These are phyloP conservation scores for Aspergillus ochraceus DNA, from an alignment of 2,329 filamentous ascomycete genomes.

Conservation along the genomic window DNA sequence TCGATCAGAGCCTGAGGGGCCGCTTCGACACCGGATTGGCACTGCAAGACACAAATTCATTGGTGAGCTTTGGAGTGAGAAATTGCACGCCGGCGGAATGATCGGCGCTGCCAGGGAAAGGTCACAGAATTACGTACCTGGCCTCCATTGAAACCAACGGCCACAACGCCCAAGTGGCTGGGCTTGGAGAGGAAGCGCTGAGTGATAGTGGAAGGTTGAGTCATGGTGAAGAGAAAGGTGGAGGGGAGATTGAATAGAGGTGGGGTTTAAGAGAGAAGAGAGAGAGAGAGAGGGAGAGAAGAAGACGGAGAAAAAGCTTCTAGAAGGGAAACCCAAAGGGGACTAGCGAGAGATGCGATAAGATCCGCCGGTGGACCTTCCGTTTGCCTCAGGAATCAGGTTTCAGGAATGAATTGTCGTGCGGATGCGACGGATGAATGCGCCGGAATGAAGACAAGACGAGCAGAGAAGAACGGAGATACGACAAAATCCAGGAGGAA, in stretches of 20 bases:
- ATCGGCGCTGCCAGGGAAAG: constrained; percentile 8
- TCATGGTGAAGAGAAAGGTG: constrained; percentile 42
- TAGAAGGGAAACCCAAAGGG: constrained; percentile 17
- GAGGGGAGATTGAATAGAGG: not conserved
- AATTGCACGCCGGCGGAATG: constrained; percentile 10
- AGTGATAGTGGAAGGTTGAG: constrained; percentile 57
- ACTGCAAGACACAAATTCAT: constrained; percentile 49
- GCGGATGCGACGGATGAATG: not conserved
- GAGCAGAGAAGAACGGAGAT: not conserved
- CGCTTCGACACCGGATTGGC: constrained; percentile 88
- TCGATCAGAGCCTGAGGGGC: constrained; percentile 87
- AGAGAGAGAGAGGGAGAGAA: constrained; percentile 2
- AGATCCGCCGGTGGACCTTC: constrained; percentile 1
- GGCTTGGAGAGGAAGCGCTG: constrained; percentile 78
- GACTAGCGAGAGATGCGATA: constrained; percentile 18
- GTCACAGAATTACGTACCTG: constrained; percentile 62
- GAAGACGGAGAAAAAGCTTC: constrained; percentile 12
- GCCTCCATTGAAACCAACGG: constrained; percentile 93
- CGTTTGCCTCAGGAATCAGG: not conserved
- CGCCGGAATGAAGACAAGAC: not conserved
- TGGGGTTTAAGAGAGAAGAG: not conserved
- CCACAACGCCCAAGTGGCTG: constrained; percentile 83
- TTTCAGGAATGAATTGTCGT: not conserved
- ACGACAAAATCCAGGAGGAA: not conserved
- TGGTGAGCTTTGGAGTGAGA: not conserved